phyloP scores from a whole-genome alignment of 2,329 filamentous ascomycete species.

The Huntiella decipiens region DNA sequence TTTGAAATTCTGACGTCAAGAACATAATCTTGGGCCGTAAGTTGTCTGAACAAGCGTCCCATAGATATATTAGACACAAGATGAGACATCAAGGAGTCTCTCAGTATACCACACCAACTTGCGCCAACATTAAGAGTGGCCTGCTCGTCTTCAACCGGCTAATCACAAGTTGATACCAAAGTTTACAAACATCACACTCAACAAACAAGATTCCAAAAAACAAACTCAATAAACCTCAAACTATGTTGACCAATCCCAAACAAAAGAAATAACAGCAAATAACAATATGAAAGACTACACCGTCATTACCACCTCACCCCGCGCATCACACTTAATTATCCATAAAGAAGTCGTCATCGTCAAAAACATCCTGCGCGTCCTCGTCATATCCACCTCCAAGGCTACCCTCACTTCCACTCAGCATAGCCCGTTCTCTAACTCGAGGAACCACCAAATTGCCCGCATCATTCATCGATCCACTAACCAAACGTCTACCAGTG shows the following conservation, averaged over 20 bases:
- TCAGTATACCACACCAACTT: no score
- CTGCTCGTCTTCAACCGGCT: no score
- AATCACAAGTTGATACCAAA: no score
- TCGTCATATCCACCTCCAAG: conserved; percentile 33
- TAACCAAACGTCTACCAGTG: conserved; percentile 30
- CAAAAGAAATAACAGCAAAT: not conserved
- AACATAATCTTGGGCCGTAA: no score
- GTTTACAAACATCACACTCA: no score
- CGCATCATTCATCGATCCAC: no score
- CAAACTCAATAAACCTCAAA: not conserved
- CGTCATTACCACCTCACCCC: not conserved
- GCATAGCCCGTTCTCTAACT: conserved; percentile 6
- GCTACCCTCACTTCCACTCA: no score
- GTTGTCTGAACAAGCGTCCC: no score
- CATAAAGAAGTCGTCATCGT: conserved; percentile 40
- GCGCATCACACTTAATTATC: conserved; percentile 18
- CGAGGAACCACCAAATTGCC: conserved; percentile 14
- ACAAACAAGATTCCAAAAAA: not conserved
- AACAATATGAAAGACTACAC: not conserved
- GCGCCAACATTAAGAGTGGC: no score
- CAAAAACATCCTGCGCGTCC: conserved; percentile 41
- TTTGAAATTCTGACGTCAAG: no score
- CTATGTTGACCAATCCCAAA: not conserved
- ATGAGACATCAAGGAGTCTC: no score
- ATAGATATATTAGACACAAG: no score